Evolutionary conservation across 2,329 filamentous ascomycete genomes (phyloP).

Genomic region (Clarireedia sp.): DNA sequence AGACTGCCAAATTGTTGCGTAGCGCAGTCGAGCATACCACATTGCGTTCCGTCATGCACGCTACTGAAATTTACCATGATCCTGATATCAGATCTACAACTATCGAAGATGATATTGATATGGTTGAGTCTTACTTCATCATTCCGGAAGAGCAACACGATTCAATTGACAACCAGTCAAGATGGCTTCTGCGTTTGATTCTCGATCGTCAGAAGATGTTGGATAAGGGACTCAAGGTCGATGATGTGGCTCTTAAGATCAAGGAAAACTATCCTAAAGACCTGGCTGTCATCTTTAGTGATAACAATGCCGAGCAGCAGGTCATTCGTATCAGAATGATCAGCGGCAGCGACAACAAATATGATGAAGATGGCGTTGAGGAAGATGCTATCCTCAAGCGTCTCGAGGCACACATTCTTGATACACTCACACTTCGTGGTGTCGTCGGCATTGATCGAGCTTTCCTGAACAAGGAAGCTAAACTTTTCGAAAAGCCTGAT

Average conservation of each 20-base stretch:
- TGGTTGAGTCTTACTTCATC: constrained; percentile 95
- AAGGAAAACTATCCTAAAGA: constrained; percentile 82
- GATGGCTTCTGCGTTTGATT: constrained; percentile 90
- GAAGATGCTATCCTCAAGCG: constrained; percentile 92
- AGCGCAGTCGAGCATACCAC: constrained; percentile 92
- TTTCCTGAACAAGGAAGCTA: constrained; percentile 79
- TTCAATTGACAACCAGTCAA: constrained; percentile 67
- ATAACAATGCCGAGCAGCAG: constrained; percentile 94
- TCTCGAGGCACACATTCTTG: constrained; percentile 82
- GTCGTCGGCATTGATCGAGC: constrained; percentile 82
- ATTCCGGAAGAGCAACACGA: constrained; percentile 70
- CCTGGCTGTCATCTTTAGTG: constrained; percentile 89
- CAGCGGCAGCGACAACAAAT: constrained; percentile 59
- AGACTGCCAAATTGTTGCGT: constrained; percentile 76
- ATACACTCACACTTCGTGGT: constrained; percentile 84
- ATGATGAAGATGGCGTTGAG: constrained; percentile 66
- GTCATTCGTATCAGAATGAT: constrained; percentile 88
- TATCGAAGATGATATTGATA: constrained; percentile 81
- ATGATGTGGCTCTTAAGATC: constrained; percentile 83
- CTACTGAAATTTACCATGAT: constrained; percentile 96
- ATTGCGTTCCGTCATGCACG: constrained; percentile 79
- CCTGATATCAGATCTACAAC: constrained; percentile 79
- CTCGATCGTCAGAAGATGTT: constrained; percentile 90
- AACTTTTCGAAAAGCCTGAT: constrained; percentile 57
- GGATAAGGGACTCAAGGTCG: constrained; percentile 85